These are phyloP conservation scores for Sporothrix brasiliensis DNA, from an alignment of 2,329 filamentous ascomycete genomes.

Conservation along the genomic window DNA sequence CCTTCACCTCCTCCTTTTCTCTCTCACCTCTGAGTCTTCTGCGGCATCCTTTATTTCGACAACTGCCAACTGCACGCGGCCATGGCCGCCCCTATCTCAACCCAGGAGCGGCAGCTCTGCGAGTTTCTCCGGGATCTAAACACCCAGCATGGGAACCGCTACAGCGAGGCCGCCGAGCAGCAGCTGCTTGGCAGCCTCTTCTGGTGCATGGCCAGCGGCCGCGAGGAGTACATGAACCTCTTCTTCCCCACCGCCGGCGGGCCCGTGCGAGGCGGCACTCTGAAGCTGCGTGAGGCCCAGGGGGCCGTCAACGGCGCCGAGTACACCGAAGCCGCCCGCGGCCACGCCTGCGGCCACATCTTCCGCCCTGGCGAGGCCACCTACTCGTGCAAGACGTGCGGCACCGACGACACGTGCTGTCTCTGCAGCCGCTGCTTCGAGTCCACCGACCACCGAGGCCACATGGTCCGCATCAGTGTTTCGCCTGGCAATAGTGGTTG, in stretches of 20 bases:
- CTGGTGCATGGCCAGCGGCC: constrained; percentile 78
- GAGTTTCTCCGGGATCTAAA: constrained; percentile 80
- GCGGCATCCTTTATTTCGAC: not conserved
- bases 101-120: constrained; percentile 80
- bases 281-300: constrained; percentile 85
- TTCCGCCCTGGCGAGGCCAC: constrained; percentile 93
- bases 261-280: constrained; percentile 59
- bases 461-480: constrained; percentile 78
- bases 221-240: constrained; percentile 71
- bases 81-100: constrained; percentile 51
- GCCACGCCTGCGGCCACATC: constrained; percentile 95
- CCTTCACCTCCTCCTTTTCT: not conserved
- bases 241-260: constrained; percentile 77
- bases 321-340: constrained; percentile 87
- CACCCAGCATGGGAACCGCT: constrained; percentile 71
- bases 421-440: constrained; percentile 94
- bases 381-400: constrained; percentile 92
- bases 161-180: constrained; percentile 68
- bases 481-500: constrained; percentile 46
- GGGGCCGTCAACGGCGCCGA: constrained; percentile 92
- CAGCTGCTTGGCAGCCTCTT: constrained; percentile 81
- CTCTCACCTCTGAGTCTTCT: not conserved
- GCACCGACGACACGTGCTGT: constrained; percentile 91
- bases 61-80: not conserved
- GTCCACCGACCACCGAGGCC: constrained; percentile 88